These are phyloP conservation scores for Euryodendron excelsum DNA, from an alignment of 148 eudicot species.

Conservation along the genomic window DNA sequence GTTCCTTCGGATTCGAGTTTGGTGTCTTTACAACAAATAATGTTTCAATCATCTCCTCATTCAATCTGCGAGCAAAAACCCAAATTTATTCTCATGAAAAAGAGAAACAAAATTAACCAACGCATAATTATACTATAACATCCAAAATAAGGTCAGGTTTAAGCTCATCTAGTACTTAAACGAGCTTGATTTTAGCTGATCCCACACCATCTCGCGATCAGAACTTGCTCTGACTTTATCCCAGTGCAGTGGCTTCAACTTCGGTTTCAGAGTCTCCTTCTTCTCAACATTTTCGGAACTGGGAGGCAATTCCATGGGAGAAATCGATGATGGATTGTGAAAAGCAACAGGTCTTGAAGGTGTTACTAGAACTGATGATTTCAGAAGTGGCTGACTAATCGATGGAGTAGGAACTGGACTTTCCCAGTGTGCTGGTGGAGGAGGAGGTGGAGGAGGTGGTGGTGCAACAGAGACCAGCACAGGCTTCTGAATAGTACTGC, in stretches of 20 bases:
- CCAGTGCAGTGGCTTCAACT: slow-evolving; percentile 95
- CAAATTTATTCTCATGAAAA: slow-evolving; percentile 6
- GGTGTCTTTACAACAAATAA: slow-evolving; percentile 73
- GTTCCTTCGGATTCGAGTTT: slow-evolving; percentile 49
- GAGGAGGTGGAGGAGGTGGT: slow-evolving; percentile 33
- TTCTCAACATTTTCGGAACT: slow-evolving; percentile 24
- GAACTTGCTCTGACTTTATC: slow-evolving; percentile 98
- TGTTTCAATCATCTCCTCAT: slow-evolving; percentile 97
- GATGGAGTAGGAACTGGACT: slow-evolving; percentile 32
- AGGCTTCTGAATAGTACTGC: neutral
- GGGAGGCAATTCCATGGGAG: slow-evolving; percentile 30
- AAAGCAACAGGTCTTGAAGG: slow-evolving; percentile 39
- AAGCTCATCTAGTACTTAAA: slow-evolving; percentile 58
- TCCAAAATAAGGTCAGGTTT: neutral
- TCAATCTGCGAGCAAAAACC: slow-evolving; percentile 53
- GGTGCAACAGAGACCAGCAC: neutral
- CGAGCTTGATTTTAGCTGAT: slow-evolving; percentile 90
- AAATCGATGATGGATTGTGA: slow-evolving; percentile 29
- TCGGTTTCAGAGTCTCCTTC: slow-evolving; percentile 61
- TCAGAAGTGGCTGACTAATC: slow-evolving; percentile 5
- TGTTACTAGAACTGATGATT: slow-evolving; percentile 29
- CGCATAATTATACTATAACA: neutral
- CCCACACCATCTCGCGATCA: slow-evolving; percentile 98
- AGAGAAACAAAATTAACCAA: neutral
- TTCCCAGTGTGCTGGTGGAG: slow-evolving; percentile 36